Percentiles rank a stretch among this genome's conserved stretches.
phyloP scores from a whole-genome alignment of 768 basidiomycete species.

The Lactarius akahatsu region DNA sequence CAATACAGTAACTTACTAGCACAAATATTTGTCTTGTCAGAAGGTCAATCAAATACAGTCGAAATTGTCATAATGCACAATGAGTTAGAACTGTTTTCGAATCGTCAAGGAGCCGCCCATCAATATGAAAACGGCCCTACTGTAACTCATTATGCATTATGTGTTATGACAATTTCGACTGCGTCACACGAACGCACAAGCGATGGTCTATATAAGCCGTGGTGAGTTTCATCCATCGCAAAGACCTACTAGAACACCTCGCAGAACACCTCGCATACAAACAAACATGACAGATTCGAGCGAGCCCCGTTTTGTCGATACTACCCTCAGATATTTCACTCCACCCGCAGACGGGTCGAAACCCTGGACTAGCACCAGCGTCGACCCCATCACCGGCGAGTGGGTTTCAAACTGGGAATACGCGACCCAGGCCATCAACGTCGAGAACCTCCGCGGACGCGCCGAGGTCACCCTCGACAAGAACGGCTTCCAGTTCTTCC shows the following conservation, averaged over 20 bases:
- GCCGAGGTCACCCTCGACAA: conserved; percentile 47
- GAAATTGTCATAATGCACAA: too few species aligned
- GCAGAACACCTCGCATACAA: not conserved
- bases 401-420: conserved; percentile 40
- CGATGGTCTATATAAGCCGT: not conserved
- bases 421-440: conserved; percentile 36
- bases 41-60: not conserved
- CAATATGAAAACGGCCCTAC: too few species aligned
- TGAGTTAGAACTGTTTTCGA: too few species aligned
- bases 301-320: conserved; percentile 21
- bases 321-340: conserved; percentile 30
- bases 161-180: not conserved
- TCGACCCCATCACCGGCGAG: conserved; percentile 34
- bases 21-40: not conserved
- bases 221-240: not conserved
- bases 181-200: not conserved
- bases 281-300: conserved; percentile 6
- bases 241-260: not conserved
- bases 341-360: conserved; percentile 35
- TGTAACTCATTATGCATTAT: too few species aligned
- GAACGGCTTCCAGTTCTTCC: conserved; percentile 50
- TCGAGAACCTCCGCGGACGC: conserved; percentile 56
- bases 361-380: conserved; percentile 32
- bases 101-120: too few species aligned
- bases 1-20: too few species aligned